phyloP scores from a whole-genome alignment of 306 rosid species.

The Dalbergia cultrata region DNA sequence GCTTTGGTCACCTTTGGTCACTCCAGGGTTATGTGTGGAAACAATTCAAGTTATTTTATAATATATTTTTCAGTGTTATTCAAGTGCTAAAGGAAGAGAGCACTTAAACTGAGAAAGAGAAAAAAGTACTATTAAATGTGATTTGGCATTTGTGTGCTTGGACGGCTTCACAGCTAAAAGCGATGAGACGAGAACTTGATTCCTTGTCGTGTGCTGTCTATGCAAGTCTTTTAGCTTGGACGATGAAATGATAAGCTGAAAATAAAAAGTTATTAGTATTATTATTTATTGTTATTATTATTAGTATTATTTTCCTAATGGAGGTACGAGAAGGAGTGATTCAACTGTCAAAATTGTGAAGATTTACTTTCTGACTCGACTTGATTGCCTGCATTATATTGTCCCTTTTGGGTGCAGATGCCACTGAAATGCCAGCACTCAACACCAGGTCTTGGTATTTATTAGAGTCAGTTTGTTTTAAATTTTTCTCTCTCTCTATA shows the following conservation, averaged over 20 bases:
- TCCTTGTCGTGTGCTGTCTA: slow-evolving; percentile 44
- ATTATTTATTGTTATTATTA: background rate
- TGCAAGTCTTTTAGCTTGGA: slow-evolving; percentile 12
- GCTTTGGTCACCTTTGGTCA: background rate
- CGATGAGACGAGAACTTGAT: slow-evolving; percentile 38
- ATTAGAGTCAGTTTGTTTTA: background rate
- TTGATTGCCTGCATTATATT: slow-evolving; percentile 46
- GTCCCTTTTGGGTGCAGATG: slow-evolving; percentile 52
- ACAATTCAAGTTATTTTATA: background rate
- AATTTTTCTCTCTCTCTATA: no score
- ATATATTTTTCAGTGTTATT: background rate
- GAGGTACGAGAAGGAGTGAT: slow-evolving; percentile 15
- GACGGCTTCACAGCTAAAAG: slow-evolving; percentile 33
- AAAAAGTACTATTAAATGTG: slow-evolving; percentile 39
- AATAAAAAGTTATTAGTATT: background rate
- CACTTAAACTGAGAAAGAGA: slow-evolving; percentile 31
- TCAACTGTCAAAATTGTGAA: slow-evolving; percentile 47
- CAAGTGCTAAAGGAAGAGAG: slow-evolving; percentile 29
- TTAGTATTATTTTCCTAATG: no score
- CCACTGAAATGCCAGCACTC: slow-evolving; percentile 48
- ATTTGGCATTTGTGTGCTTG: slow-evolving; percentile 12
- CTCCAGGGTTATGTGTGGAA: background rate
- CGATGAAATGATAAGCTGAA: slow-evolving; percentile 40
- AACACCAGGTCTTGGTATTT: slow-evolving; percentile 35
- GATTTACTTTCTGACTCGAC: slow-evolving; percentile 46